Evolutionary conservation across 495 filamentous ascomycete genomes (phyloP), one percentile per base, ranked within the genome.

Genomic region (Neurospora terricola): DNA sequence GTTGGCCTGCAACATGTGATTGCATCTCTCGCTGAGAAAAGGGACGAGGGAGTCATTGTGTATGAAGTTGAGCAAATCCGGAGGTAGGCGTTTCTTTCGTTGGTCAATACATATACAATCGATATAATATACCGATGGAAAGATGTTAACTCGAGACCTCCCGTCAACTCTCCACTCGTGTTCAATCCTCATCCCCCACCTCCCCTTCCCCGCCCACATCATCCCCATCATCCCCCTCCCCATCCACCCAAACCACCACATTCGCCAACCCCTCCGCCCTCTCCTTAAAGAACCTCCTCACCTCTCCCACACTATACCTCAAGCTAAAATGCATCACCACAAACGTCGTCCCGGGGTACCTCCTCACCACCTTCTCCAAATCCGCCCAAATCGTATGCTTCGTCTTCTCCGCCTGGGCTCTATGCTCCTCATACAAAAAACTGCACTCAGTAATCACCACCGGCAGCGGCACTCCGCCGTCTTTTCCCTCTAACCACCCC

Each of bases 371-470:
- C 11, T 18, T 11, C 69, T 81, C 82, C 62, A 83, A 68, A 34
- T 82, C 82, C 66, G 3, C 69, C 82, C 82, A 83, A 34, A 75
- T 37, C 6, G 82, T 83, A 68, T 83, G 82, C 75, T 79, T 78
- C 18, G 82, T 83, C 73, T 76, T 77, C 3, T 71, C 78, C 30
- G 81, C 81, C 75, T 82, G 82, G 23, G 54, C 71, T 14, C 76
- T 18, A 69, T 83, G 82, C 72, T 77, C 73, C 66, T 80, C 79
- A 27, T 70, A 71, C 43, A 83, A 62, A 40, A 83, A 83, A 34
- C 78, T 81, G 72, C 82, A 83, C 75, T 83, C 82, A 1, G 80
- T 82, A 37, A 83, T 76, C 27, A 83, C 82, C 11, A 83, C 81
- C 43, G 75, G 72, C 45, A 83, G 71, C 34, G 34, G 34, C 34